Base-by-base conservation (phyloP, 2,329 filamentous ascomycete genomes). In the Intubia oerlemansii region DNA sequence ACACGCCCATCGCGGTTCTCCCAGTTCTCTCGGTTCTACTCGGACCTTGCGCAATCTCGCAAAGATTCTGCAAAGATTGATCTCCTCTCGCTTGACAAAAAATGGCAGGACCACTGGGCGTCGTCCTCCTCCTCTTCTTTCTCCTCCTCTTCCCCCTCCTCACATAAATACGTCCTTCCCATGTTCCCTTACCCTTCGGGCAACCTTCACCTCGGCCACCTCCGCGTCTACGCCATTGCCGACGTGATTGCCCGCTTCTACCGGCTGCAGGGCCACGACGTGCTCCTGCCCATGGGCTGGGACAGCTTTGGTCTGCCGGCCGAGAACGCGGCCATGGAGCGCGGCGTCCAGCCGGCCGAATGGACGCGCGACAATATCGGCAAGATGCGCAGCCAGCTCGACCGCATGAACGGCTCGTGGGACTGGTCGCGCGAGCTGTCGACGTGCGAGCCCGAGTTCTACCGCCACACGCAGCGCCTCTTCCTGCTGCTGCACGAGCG, bases 111-210 rank as follows among this genome's bases (percentile, higher is more conserved):
- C 24, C 46, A 41, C 36, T 66, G 62, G 60, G 42, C 42, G 2
- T 17, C 27, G 2, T 5, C 16, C 9, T 7, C 17, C 6, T 10
- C 16, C 1, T 16, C 27, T 3, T 4, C 24, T 13, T 12, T 24
- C n/a, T 16, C 29, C 8, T 15, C 29, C 4, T 9, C 9, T 2
- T 12, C 28, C 1, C 7, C 26, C 20, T 40, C 50, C 24, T 50
- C 50, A 4, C 20, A 19, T 32, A 59, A 58, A 48, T 91, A 85
- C 46, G 67, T 91, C 36, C 57, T 91, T 30, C 74, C 82, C 38
- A 92, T 92, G 82, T 91, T 91, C 44, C 82, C 82, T 0, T 92
- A 92, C 46, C 82, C 82, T 1, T 91, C 82, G 0, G 82, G 82
- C 17, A 72, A 70, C 17, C 61, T 92, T 17, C 82, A 92, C 47